Conservation (phyloP, 1,284 basidiomycete genomes). For the Ustilago esculenta region DNA sequence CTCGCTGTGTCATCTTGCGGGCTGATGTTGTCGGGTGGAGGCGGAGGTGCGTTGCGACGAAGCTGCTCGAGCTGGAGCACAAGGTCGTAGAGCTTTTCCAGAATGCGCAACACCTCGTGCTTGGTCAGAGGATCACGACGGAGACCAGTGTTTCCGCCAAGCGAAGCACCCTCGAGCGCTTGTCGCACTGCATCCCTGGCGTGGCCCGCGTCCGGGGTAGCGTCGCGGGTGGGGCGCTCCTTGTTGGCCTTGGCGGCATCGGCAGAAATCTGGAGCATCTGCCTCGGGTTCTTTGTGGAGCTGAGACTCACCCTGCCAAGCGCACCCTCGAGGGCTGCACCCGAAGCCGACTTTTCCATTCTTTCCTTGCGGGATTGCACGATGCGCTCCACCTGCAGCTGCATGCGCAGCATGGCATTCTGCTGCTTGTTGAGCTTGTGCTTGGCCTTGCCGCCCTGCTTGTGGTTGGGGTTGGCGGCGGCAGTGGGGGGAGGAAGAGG, state of each 20-base stretch:
- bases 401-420: conserved; percentile 96
- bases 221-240: conserved; percentile 16
- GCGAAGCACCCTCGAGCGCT: conserved; percentile 58
- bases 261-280: conserved; percentile 85
- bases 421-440: conserved; percentile 71
- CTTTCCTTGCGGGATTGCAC: conserved; percentile 87
- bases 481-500: conserved; percentile 20
- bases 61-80: conserved; percentile 87
- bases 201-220: conserved; percentile 33
- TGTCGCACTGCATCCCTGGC: conserved; percentile 57
- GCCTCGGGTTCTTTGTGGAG: conserved; percentile 91
- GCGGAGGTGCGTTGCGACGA: conserved; percentile 78
- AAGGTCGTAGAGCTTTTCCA: conserved; percentile 88
- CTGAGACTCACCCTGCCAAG: conserved; percentile 90
- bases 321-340: conserved; percentile 81
- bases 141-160: conserved; percentile 64
- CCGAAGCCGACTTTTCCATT: conserved; percentile 58
- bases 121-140: conserved; percentile 73
- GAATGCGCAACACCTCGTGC: conserved; percentile 79
- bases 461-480: conserved; percentile 18
- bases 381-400: conserved; percentile 94
- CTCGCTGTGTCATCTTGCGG: conserved; percentile 68
- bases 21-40: conserved; percentile 25
- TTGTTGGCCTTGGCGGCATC: conserved; percentile 36
- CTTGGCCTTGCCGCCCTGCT: conserved; percentile 46